Base-by-base conservation (phyloP, 2,329 filamentous ascomycete genomes). In the Emmonsiellopsis sp. region DNA sequence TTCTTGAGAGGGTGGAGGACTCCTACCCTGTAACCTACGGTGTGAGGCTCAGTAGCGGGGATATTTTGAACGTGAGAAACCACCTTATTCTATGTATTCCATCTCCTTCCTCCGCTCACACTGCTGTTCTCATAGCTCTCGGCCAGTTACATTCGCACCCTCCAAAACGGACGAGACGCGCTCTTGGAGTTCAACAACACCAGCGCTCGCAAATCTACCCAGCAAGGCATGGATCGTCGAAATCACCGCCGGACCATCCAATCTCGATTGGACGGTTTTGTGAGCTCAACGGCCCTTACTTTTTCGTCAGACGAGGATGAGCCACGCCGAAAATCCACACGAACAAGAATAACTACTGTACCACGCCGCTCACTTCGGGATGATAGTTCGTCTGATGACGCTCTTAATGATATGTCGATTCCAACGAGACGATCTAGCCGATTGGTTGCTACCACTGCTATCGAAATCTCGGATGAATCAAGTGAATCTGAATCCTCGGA, bases 231-330 rank as follows among this genome's bases (percentile, higher is more conserved):
- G n/a, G 31, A 26, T 32, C 52, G 15, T 15, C 50, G 46, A 31
- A 32, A 11, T 11, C 46, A 31, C 13, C 35, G 31, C 20, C 2
- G 38, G 11, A 38, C 15, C 32, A 40, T 45, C n/a, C 49, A 26
- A 26, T 9, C 44, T 30, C 43, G n/a, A 51, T 34, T 42, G 7
- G 15, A 53, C 10, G 52, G 46, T 7, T 59, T 56, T 47, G 58
- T 60, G 9, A 57, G 52, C 15, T 59, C 57, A 44, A 53, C 54
- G 30, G 53, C 50, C 7, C 43, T 58, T 15, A 30, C 31, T 32
- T 54, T 57, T 20, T 63, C 59, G 43, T 55, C 55, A 26, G 59
- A 57, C 48, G 59, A 61, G 3, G 53, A 52, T 30, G 16, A 32
- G 11, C n/a, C 31, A 4, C 13, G 31, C 2, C 26, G 9, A 35